phyloP scores from a whole-genome alignment of 1,284 basidiomycete species.

The Rhodotorula sp. region DNA sequence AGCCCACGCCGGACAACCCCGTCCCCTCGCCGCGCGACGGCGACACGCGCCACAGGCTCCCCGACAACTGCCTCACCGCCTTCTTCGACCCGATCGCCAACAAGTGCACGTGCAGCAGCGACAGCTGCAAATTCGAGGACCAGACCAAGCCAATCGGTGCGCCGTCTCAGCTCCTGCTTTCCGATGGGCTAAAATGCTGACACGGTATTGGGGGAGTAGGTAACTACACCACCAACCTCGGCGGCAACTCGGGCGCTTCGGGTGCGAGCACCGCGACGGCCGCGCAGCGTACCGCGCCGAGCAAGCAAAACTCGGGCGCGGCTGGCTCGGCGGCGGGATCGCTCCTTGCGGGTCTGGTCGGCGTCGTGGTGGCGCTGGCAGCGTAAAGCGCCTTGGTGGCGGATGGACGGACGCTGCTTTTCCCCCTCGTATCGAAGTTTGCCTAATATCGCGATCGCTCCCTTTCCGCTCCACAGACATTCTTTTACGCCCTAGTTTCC shows the following conservation, averaged over 20 bases:
- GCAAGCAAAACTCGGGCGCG: slow-evolving; percentile 12
- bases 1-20: slow-evolving; percentile 62
- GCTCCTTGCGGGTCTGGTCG: neutral
- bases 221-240: slow-evolving; percentile 32
- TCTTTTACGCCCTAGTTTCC: neutral
- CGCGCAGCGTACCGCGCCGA: slow-evolving; percentile 11
- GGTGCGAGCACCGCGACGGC: neutral
- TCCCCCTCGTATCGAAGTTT: neutral
- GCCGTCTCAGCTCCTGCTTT: neutral
- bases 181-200: too few relatives aligned
- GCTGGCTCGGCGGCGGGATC: neutral
- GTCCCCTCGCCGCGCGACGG: slow-evolving; percentile 62
- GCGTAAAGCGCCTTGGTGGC: neutral
- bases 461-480: neutral
- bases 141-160: slow-evolving; percentile 63
- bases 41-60: slow-evolving; percentile 52
- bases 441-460: neutral
- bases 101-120: slow-evolving; percentile 63
- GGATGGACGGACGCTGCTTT: neutral
- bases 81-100: slow-evolving; percentile 63
- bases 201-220: neutral
- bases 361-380: neutral
- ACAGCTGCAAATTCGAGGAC: slow-evolving; percentile 64
- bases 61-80: slow-evolving; percentile 71
- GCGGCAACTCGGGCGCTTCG: slow-evolving; percentile 3